A percentile compares a stretch with the other conserved stretches of the same genome.
Evolutionary conservation across 2,329 filamentous ascomycete genomes (phyloP).

Genomic region (Ciborinia camelliae): DNA sequence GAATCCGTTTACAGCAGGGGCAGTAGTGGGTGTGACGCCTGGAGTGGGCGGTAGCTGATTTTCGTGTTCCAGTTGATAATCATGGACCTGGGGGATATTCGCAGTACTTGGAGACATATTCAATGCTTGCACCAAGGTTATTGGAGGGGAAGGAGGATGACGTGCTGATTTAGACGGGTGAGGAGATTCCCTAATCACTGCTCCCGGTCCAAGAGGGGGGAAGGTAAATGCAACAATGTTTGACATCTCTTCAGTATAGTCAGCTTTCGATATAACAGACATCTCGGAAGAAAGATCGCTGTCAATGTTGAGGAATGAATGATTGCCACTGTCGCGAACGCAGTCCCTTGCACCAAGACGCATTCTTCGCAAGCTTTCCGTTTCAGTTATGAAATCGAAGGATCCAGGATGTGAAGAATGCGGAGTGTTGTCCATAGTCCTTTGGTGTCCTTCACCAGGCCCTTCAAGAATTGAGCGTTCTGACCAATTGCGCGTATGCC

Average conservation of each 20-base stretch:
- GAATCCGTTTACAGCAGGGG: slow-evolving; percentile 20
- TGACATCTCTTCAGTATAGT: slow-evolving; percentile 33
- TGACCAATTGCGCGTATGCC: slow-evolving; percentile 49
- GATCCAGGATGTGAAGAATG: slow-evolving; percentile 43
- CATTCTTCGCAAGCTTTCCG: slow-evolving; percentile 45
- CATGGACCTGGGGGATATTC: slow-evolving; percentile 41
- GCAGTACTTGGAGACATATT: slow-evolving; percentile 43
- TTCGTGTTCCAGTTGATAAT: slow-evolving; percentile 20
- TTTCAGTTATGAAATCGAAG: slow-evolving; percentile 54
- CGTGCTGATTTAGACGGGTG: slow-evolving; percentile 31
- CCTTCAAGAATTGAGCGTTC: slow-evolving; percentile 53
- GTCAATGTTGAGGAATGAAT: slow-evolving; percentile 37
- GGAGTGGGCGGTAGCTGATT: slow-evolving; percentile 34
- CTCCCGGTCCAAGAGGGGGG: slow-evolving; percentile 35
- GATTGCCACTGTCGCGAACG: slow-evolving; percentile 35
- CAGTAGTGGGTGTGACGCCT: slow-evolving; percentile 34
- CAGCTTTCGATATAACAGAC: slow-evolving; percentile 44
- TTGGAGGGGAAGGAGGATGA: slow-evolving; percentile 45
- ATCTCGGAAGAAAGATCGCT: slow-evolving; percentile 60
- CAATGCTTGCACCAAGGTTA: slow-evolving; percentile 49
- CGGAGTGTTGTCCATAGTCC: slow-evolving; percentile 29
- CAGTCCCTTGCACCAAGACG: slow-evolving; percentile 25
- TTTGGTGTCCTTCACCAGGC: slow-evolving; percentile 42
- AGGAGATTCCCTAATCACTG: slow-evolving; percentile 30
- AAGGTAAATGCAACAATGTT: slow-evolving; percentile 37